Evolutionary conservation across 1,284 basidiomycete species (phyloP).

Genomic region (Gymnopus androsaceus): DNA sequence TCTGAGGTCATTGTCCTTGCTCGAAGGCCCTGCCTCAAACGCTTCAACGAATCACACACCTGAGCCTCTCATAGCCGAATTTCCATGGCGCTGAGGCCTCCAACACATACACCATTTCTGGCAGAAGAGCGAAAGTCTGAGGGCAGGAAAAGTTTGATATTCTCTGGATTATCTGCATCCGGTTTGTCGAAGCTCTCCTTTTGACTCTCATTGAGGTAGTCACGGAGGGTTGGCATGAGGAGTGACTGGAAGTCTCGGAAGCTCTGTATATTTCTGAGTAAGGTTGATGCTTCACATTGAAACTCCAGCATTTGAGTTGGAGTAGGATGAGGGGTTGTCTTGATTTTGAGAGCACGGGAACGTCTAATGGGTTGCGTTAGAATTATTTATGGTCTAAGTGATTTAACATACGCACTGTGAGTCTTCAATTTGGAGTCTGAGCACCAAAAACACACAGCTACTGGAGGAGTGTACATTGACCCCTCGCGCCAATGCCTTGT

Average conservation of each 20-base stretch:
- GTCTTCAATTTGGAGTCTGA: constrained; percentile 14
- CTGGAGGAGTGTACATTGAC: not conserved
- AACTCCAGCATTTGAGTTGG: constrained; percentile 6
- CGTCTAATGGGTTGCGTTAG: too few relatives aligned
- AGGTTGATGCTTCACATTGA: constrained; percentile 8
- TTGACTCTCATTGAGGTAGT: not conserved
- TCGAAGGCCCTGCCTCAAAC: not conserved
- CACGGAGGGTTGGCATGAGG: not conserved
- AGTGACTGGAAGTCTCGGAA: constrained; percentile 5
- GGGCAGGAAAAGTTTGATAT: not conserved
- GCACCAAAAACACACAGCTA: constrained; percentile 14
- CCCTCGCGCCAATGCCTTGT: constrained; percentile 7
- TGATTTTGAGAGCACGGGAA: too few relatives aligned
- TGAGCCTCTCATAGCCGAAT: not conserved
- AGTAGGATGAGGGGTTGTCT: not conserved
- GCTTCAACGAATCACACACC: not conserved
- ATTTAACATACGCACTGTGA: constrained; percentile 14
- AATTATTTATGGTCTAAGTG: too few relatives aligned
- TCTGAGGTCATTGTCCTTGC: constrained; percentile 1
- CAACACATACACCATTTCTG: not conserved
- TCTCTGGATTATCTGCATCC: not conserved
- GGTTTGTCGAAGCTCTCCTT: not conserved
- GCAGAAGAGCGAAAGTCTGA: not conserved
- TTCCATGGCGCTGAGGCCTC: not conserved
- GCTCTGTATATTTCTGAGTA: constrained; percentile 14